Conservation (phyloP, 306 rosid genomes). For the Dicorynia guianensis region DNA sequence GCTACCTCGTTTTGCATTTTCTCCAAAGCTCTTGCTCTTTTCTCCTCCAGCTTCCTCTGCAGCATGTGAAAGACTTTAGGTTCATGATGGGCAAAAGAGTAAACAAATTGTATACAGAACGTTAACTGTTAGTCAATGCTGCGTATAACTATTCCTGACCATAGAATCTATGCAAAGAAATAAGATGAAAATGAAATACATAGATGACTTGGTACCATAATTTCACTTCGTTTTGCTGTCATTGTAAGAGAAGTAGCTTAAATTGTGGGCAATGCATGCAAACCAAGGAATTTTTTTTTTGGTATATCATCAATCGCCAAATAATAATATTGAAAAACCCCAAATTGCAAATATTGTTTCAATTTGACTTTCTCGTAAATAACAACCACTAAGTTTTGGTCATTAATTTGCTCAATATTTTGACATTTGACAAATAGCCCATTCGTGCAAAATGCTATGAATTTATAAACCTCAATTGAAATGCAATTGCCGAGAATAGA, state of each 20-base stretch:
- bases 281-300: not conserved
- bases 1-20: conserved; percentile 89
- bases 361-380: too few species aligned
- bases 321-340: too few species aligned
- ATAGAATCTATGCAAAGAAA: not conserved
- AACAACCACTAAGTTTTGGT: too few species aligned
- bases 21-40: conserved; percentile 85
- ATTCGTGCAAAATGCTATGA: not conserved
- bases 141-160: conserved; percentile 11
- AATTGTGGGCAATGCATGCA: too few species aligned
- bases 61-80: conserved; percentile 8
- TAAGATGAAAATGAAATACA: not conserved
- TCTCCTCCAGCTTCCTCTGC: conserved; percentile 96
- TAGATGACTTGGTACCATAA: not conserved
- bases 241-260: too few species aligned
- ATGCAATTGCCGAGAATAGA: not conserved
- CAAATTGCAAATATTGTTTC: too few species aligned
- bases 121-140: conserved; percentile 10
- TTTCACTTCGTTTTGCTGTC: not conserved
- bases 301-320: too few species aligned
- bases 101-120: not conserved
- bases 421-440: too few species aligned
- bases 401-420: too few species aligned
- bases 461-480: not conserved
- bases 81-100: conserved; percentile 16